These are phyloP conservation scores for Penicillium goetzii DNA, from an alignment of 495 filamentous ascomycete genomes.

Conservation along the genomic window DNA sequence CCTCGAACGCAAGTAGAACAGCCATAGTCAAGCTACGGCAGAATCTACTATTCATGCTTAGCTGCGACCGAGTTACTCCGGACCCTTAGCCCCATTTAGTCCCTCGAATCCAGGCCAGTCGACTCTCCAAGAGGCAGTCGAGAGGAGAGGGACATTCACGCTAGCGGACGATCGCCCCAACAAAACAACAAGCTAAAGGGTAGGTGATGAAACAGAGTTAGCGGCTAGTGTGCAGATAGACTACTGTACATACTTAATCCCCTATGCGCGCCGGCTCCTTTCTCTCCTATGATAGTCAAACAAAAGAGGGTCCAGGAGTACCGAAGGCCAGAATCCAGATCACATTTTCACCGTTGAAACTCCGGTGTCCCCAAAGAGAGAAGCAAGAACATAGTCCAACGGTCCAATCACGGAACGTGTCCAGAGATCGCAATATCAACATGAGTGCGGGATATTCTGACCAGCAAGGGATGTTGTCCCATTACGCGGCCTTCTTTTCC, in stretches of 20 bases:
- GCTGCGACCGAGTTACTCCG: constrained; percentile 27
- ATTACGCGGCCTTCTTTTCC: constrained; percentile 24
- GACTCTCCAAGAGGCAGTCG: background rate
- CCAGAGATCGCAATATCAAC: constrained; percentile 16
- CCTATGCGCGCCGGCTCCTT: background rate
- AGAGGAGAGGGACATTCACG: background rate
- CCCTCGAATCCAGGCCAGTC: background rate
- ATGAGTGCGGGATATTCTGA: constrained; percentile 6
- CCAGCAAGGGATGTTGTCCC: constrained; percentile 26
- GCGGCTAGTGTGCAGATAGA: constrained; percentile 10
- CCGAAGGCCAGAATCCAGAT: constrained; percentile 9
- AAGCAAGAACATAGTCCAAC: constrained; percentile 6
- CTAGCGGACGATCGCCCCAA: constrained; percentile 18
- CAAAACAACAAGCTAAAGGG: background rate
- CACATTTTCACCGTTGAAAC: constrained; percentile 20
- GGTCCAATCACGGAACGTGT: constrained; percentile 14
- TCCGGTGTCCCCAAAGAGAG: constrained; percentile 20
- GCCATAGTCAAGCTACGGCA: constrained; percentile 18
- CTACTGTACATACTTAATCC: constrained; percentile 3
- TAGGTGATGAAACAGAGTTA: background rate
- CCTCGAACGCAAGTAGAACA: background rate
- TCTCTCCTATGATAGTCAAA: background rate
- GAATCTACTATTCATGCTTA: background rate
- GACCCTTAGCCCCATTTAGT: constrained; percentile 3
- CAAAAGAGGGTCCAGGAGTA: constrained; percentile 6